Percentiles rank a stretch among this genome's conserved stretches.
Conservation (phyloP, 768 basidiomycete genomes). For the Rickenella mellea region DNA sequence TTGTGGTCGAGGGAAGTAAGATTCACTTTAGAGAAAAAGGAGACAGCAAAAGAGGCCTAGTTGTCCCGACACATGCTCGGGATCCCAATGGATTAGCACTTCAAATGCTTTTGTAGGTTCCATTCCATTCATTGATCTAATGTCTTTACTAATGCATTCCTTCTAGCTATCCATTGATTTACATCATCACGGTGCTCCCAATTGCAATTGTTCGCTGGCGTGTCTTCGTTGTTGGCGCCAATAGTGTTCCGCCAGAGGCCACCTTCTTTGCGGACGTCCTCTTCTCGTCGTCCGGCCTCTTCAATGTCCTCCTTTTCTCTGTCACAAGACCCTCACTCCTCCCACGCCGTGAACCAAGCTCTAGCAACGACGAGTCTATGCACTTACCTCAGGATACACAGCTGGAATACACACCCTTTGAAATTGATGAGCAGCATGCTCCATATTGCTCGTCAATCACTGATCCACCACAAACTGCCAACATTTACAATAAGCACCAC, state of each 20-base stretch:
- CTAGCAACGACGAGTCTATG: no score
- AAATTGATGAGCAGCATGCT: no score
- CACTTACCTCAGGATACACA: no score
- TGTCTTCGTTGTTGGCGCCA: constrained; percentile 18
- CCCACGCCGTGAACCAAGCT: constrained; percentile 14
- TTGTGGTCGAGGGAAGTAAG: constrained; percentile 22
- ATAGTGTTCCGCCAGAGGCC: constrained; percentile 22
- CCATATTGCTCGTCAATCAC: no score
- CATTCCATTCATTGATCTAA: no score
- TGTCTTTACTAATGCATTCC: no score
- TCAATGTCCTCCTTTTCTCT: constrained; percentile 31
- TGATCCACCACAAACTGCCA: no score
- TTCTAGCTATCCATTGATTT: constrained; percentile 38
- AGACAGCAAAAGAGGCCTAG: constrained; percentile 2
- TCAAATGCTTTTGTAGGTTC: constrained; percentile 40
- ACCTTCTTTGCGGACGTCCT: constrained; percentile 29
- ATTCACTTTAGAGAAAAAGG: constrained; percentile 12
- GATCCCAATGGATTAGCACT: constrained; percentile 24
- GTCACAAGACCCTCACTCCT: constrained; percentile 31
- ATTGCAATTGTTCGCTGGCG: constrained; percentile 32
- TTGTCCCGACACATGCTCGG: constrained; percentile 1
- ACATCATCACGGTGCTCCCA: constrained; percentile 31
- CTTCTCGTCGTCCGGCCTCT: constrained; percentile 34
- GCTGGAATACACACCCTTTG: no score
- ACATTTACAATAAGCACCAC: no score